phyloP scores from a whole-genome alignment of 768 basidiomycete genomes.

The Heimioporus sp. region DNA sequence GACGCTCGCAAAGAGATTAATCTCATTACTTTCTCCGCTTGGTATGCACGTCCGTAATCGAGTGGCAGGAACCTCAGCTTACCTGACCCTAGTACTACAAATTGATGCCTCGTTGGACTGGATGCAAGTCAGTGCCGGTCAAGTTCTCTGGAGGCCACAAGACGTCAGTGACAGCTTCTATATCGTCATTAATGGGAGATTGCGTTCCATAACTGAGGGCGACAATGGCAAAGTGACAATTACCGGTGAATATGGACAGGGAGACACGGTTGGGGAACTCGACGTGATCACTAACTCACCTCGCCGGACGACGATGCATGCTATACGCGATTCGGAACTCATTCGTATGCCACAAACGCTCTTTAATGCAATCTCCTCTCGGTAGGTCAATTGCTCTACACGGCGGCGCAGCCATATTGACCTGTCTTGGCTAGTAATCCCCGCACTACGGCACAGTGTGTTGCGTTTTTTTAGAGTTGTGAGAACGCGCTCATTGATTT shows the following conservation, averaged over 20 bases:
- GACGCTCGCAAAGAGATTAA: constrained; percentile 93
- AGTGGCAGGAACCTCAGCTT: not conserved
- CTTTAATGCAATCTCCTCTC: constrained; percentile 93
- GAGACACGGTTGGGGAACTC: constrained; percentile 94
- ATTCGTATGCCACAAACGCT: constrained; percentile 96
- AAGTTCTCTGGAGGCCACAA: constrained; percentile 90
- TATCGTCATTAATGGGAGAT: constrained; percentile 95
- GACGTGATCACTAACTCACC: constrained; percentile 93
- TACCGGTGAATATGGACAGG: constrained; percentile 92
- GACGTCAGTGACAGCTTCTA: constrained; percentile 95
- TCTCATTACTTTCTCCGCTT: constrained; percentile 90
- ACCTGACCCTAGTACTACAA: constrained; percentile 68
- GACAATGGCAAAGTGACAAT: constrained; percentile 77
- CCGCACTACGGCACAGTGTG: constrained; percentile 80
- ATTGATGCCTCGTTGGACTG: constrained; percentile 97
- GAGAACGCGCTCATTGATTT: not conserved
- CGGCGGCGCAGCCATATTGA: not conserved
- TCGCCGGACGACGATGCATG: constrained; percentile 89
- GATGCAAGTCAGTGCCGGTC: constrained; percentile 96
- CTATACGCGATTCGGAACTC: constrained; percentile 96
- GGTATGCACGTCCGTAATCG: constrained; percentile 44
- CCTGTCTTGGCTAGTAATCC: constrained; percentile 55
- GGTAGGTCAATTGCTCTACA: constrained; percentile 40
- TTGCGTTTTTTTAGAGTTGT: not conserved
- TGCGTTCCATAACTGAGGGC: constrained; percentile 84